Base-by-base conservation (phyloP, 257 asterid species). In the Eucommia ulmoides region DNA sequence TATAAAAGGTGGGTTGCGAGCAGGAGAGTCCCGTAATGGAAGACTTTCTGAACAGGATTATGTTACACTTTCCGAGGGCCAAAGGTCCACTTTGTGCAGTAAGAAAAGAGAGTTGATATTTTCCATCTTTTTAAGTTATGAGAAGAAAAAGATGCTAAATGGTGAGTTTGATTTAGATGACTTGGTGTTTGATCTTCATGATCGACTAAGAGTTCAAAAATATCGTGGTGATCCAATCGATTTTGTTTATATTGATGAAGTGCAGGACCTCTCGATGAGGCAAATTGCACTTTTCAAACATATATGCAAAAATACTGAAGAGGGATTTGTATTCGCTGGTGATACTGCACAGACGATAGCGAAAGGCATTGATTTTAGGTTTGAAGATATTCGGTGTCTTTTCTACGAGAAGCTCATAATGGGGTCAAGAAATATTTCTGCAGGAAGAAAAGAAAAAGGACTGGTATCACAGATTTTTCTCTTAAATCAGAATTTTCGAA, bases 301-400 rank as follows among this genome's bases (percentile, higher is more conserved):
- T 51, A 55, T 82, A 44, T 78, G 93, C 68, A 62, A 52, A 23
- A 81, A 78, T 57, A 63, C 71, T 6, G 80, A 78, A 3, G 84
- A 78, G 22, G 93, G 93, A 0, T 82, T 75, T 51, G 81, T 73
- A 10, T 78, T 82, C 51, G 71, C 73, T n/a, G 84, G 88, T 19
- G 93, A 82, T 42, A 82, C 93, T 0, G 88, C 88, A 1, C 93
- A 82, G 8, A 79, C 83, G 0, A 76, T 82, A 53, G 88, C 88
- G 0, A 66, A 79, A 45, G 84, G 88, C 33, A 59, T 78, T 21
- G 84, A 82, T 62, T 82, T 82, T 41, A 54, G 93, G 50, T 82
- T 82, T 51, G 80, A 82, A 66, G 93, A 78, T 59, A 74, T 82
- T 26, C 33, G n/a, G n/a, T n/a, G n/a, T n/a, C n/a, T n/a, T n/a